These are phyloP conservation scores for Candida nemodendra DNA, from an alignment of 805 yeast genomes.

Conservation along the genomic window DNA sequence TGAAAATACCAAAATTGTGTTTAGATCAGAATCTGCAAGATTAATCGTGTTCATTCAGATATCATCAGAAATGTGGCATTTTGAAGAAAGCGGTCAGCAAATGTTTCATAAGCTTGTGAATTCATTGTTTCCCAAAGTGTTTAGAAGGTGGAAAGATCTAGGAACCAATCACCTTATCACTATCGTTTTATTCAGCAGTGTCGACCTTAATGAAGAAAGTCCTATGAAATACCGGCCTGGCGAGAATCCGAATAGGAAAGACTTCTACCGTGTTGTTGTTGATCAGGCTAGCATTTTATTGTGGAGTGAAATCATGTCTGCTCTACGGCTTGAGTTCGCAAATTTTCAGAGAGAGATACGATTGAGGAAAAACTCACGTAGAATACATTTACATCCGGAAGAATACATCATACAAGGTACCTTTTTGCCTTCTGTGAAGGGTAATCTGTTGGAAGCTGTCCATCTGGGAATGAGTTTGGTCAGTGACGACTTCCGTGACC, in stretches of 20 bases:
- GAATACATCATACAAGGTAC: slow-evolving; percentile 53
- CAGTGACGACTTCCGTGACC: slow-evolving; percentile 73
- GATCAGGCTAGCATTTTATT: slow-evolving; percentile 86
- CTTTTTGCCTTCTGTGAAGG: slow-evolving; percentile 82
- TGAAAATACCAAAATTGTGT: slow-evolving; percentile 71
- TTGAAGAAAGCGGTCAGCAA: slow-evolving; percentile 94
- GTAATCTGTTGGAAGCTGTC: slow-evolving; percentile 84
- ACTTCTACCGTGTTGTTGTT: slow-evolving; percentile 89
- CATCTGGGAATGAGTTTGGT: slow-evolving; percentile 78
- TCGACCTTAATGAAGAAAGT: slow-evolving; percentile 48
- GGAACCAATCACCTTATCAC: slow-evolving; percentile 91
- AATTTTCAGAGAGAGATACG: slow-evolving; percentile 74
- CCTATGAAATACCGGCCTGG: slow-evolving; percentile 57
- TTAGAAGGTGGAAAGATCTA: slow-evolving; percentile 80
- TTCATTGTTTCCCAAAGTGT: slow-evolving; percentile 86
- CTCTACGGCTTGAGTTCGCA: slow-evolving; percentile 79
- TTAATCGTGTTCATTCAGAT: slow-evolving; percentile 82
- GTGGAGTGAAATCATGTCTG: slow-evolving; percentile 92
- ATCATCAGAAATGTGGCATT: slow-evolving; percentile 96
- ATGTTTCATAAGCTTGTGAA: slow-evolving; percentile 90
- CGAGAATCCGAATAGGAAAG: slow-evolving; percentile 63
- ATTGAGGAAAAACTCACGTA: slow-evolving; percentile 38
- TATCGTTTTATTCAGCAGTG: slow-evolving; percentile 81
- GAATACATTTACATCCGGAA: slow-evolving; percentile 33
- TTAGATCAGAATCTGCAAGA: slow-evolving; percentile 88